phyloP scores from a whole-genome alignment of 441 rosid species.

The Arabidopsis hybrid region DNA sequence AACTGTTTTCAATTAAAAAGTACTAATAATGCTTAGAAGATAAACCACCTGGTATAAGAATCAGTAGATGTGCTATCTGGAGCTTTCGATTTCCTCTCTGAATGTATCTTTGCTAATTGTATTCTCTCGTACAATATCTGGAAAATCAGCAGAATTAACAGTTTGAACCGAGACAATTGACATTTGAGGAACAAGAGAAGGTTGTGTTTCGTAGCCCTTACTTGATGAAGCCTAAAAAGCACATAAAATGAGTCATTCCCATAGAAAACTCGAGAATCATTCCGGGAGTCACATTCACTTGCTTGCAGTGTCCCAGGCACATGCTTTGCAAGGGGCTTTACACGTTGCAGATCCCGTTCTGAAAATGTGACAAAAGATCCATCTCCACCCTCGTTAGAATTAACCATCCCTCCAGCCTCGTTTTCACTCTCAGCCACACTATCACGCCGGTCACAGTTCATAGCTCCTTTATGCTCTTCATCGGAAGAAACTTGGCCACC shows the following conservation, averaged over 20 bases:
- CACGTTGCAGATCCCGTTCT: constrained; percentile 70
- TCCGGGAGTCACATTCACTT: constrained; percentile 56
- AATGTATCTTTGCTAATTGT: constrained; percentile 84
- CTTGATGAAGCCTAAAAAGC: constrained; percentile 97
- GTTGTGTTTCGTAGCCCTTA: constrained; percentile 45
- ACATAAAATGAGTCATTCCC: constrained; percentile 96
- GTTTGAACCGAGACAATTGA: background rate
- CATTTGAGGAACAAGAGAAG: background rate
- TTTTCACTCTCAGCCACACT: constrained; percentile 71
- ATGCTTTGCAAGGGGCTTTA: constrained; percentile 89
- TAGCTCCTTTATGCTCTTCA: constrained; percentile 76
- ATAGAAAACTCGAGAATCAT: constrained; percentile 69
- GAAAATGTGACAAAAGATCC: constrained; percentile 68
- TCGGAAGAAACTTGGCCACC: constrained; percentile 50
- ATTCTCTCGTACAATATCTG: constrained; percentile 95
- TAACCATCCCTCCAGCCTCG: constrained; percentile 88
- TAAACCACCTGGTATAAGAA: constrained; percentile 79
- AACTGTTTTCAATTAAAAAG: background rate
- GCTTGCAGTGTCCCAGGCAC: constrained; percentile 57
- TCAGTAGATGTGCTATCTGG: constrained; percentile 71
- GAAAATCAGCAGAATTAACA: constrained; percentile 27
- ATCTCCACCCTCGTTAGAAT: constrained; percentile 66
- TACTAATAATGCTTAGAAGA: background rate
- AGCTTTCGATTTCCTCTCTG: constrained; percentile 91
- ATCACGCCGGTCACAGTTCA: constrained; percentile 52